phyloP scores from a whole-genome alignment of 1,284 basidiomycete species.

The Papiliotrema laurentii region DNA sequence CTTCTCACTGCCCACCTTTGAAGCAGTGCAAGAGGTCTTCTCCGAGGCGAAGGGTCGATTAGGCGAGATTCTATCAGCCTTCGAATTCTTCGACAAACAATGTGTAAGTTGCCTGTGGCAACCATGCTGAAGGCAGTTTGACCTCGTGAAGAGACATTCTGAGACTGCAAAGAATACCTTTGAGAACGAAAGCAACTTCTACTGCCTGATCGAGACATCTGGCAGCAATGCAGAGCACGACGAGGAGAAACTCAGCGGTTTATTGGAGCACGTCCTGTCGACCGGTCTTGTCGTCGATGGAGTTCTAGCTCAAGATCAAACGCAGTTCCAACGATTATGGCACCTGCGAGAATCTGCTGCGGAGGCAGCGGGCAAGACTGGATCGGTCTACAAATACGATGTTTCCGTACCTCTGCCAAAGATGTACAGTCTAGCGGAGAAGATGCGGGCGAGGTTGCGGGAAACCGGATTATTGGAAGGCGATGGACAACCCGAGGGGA shows the following conservation, averaged over 20 bases:
- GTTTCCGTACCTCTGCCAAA: constrained; percentile 82
- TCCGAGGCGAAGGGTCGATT: constrained; percentile 62
- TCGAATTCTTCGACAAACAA: constrained; percentile 87
- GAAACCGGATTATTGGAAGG: constrained; percentile 65
- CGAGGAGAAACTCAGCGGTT: constrained; percentile 83
- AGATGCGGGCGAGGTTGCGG: constrained; percentile 67
- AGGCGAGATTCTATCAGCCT: constrained; percentile 94
- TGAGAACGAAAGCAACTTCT: constrained; percentile 73
- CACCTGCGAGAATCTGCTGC: constrained; percentile 89
- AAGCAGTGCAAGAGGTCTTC: constrained; percentile 54
- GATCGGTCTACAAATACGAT: constrained; percentile 97
- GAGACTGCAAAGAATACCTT: constrained; percentile 44
- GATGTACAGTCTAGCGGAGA: constrained; percentile 86
- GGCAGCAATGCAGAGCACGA: constrained; percentile 93
- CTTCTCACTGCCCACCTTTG: constrained; percentile 54
- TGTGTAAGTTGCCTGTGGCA: constrained; percentile 40
- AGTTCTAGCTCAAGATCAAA: constrained; percentile 84
- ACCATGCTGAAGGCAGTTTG: constrained; percentile 56
- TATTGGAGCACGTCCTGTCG: constrained; percentile 77
- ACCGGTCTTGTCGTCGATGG: constrained; percentile 82
- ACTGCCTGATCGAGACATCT: constrained; percentile 89
- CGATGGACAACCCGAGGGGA: constrained; percentile 55
- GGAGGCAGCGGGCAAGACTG: constrained; percentile 89
- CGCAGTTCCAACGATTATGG: constrained; percentile 88
- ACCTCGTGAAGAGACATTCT: constrained; percentile 59